Evolutionary conservation across 495 filamentous ascomycete species (phyloP), one percentile per base, ranked within the genome.

Genomic region (Tuber umbilicatum): DNA sequence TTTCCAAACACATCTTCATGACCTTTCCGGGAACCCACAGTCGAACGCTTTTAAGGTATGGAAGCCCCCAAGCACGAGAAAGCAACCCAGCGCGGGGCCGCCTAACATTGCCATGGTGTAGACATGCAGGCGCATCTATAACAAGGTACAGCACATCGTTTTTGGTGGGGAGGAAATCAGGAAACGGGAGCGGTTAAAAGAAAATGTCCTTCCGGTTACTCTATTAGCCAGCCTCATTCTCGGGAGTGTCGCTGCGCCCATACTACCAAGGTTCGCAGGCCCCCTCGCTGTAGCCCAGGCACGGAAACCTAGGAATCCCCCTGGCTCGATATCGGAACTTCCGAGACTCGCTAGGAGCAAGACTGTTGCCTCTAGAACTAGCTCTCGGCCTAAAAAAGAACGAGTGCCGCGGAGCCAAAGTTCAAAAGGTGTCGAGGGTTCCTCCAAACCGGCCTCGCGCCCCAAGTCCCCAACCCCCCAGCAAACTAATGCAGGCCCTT

Each of bases 1-100:
- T 72, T 91, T 93, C 84, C 91, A 93, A 83, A 92, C 90, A 43
- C 92, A 93, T 84, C 87, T 93, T 12, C 90, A 90, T 83, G 91
- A 93, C 80, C 88, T 93, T 73, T 86, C 89, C 68, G 83, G 85
- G 75, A 91, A 89, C 70, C 91, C 91, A 10, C 89, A 90, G 80
- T 87, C 89, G 68, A 86, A 88, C 70, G 86, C 89, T 37, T 93
- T 93, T 85, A 82, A 82, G 74, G 81, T 82, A 73, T 73, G 75
- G 70, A 37, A 69, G 60, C 19, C 43, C 64, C 43, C 31, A 37
- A 60, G 38, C 38, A 47, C 27, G 55, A 35, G 31, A 35, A 35
- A 35, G 55, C 27, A 64, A 35, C 27, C 27, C 27, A n/a, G 55
- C 55, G 55, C 27, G 35, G 55, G 19, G 69, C 77, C 76, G 70